phyloP scores from a whole-genome alignment of 2,329 filamentous ascomycete species.

The Aspergillus pseudoviridinutans region DNA sequence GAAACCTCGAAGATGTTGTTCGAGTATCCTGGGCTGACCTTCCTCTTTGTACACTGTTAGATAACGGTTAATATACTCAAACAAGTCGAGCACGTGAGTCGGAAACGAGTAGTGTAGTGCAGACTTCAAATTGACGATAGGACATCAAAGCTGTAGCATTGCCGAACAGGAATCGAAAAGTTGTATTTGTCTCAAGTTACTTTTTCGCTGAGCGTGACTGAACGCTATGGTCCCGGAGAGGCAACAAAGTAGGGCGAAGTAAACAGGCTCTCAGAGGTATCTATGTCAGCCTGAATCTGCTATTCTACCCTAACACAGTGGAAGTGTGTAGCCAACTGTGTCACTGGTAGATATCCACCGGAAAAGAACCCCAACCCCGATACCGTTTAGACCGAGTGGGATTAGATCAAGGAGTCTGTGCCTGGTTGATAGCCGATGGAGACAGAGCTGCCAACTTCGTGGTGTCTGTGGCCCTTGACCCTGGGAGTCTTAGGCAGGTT shows the following conservation, averaged over 20 bases:
- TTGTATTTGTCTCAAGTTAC: background rate
- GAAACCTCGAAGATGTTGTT: background rate
- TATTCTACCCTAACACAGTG: background rate
- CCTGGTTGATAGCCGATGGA: constrained; percentile 10
- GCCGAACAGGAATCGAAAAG: background rate
- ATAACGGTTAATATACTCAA: background rate
- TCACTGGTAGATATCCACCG: constrained; percentile 4
- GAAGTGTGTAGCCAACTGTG: background rate
- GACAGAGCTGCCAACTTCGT: constrained; percentile 20
- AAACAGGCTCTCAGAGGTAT: background rate
- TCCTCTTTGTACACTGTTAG: background rate
- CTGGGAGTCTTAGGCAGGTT: constrained; percentile 12
- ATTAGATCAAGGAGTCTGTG: constrained; percentile 15
- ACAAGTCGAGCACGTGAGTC: background rate
- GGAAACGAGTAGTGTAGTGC: constrained; percentile 9
- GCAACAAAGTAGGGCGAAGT: background rate
- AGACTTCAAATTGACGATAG: background rate
- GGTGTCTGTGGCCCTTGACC: constrained; percentile 17
- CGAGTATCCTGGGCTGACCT: background rate
- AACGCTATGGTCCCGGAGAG: background rate
- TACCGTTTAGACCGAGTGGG: constrained; percentile 18
- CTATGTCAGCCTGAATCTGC: background rate
- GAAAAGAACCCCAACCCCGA: constrained; percentile 12
- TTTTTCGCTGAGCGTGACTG: background rate
- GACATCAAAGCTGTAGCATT: background rate